Base-by-base conservation (phyloP, 2,329 filamentous ascomycete species). In the Claviceps maximensis region DNA sequence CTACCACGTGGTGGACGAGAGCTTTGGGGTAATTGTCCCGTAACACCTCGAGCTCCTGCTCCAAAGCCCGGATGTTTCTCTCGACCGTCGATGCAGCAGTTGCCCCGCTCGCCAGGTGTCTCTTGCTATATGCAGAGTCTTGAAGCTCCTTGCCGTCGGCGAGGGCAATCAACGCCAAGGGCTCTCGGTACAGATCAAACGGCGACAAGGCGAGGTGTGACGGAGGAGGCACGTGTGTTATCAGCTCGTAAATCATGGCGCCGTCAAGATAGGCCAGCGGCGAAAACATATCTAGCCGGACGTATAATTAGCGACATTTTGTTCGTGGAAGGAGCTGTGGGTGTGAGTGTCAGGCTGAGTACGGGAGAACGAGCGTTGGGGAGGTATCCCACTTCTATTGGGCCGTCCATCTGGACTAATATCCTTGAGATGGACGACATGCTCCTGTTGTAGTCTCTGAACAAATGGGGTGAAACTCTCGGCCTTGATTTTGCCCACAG, bases 131-230 rank as follows among this genome's bases (percentile, higher is more conserved):
- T 45, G 71, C 68, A 4, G 70, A 66, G 55, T 74, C 74, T 55
- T 74, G 70, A 27, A 87, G 74, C 67, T 94, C 88, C 42, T 73
- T 70, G 48, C 87, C 89, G 68, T 97, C 91, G 17, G 88, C 87
- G 54, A 97, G 75, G 3, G 88, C 91, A 57, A 98, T 79, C 27
- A 97, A 76, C 50, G 86, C 80, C 52, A 96, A 75, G 9, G 89
- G 86, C 66, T 95, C 88, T 60, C 90, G 80, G 67, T 88, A 95
- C 45, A 91, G 74, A 66, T 98, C 93, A 72, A 96, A 96, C 1
- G 93, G 90, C 40, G 86, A 86, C 42, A 95, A 72, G 21, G 87
- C 79, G 45, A 88, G 74, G 64, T 95, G 88, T 33, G 87, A 88
- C 33, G 83, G 77, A n/a, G 87, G 83, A 25, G 89, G 86, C 53